phyloP scores from a whole-genome alignment of 805 yeast species.

The Yarrowia divulgata region DNA sequence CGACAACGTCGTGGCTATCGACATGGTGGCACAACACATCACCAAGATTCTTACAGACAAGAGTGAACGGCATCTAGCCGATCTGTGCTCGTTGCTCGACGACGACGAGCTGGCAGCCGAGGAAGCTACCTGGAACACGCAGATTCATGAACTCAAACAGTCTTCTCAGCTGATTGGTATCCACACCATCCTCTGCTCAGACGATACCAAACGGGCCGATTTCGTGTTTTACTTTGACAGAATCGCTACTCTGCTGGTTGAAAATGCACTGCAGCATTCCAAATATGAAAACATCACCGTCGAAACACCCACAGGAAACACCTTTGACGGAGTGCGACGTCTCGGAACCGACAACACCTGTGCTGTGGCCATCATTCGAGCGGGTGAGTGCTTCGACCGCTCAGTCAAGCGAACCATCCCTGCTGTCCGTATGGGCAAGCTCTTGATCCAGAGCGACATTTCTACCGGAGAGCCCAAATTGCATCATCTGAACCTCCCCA shows the following conservation, averaged over 20 bases:
- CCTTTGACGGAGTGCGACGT: conserved; percentile 47
- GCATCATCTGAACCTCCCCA: conserved; percentile 80
- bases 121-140: conserved; percentile 39
- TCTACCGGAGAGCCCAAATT: conserved; percentile 93
- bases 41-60: conserved; percentile 71
- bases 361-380: conserved; percentile 82
- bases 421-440: conserved; percentile 78
- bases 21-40: conserved; percentile 79
- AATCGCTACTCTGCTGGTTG: conserved; percentile 73
- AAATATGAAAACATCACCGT: conserved; percentile 47
- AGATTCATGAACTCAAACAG: conserved; percentile 49
- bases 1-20: conserved; percentile 80
- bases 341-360: conserved; percentile 58
- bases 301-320: conserved; percentile 54
- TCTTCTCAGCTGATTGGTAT: conserved; percentile 77
- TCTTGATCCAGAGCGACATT: conserved; percentile 86
- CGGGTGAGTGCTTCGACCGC: conserved; percentile 91
- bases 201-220: conserved; percentile 66
- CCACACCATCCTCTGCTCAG: conserved; percentile 70
- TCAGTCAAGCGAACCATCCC: conserved; percentile 76
- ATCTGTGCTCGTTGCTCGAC: conserved; percentile 65
- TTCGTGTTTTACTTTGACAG: conserved; percentile 88
- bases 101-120: conserved; percentile 42
- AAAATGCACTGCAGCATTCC: conserved; percentile 60
- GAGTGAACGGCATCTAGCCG: conserved; percentile 70